Base-by-base conservation (phyloP, 768 basidiomycete genomes). In the Basidioascus undulatus region DNA sequence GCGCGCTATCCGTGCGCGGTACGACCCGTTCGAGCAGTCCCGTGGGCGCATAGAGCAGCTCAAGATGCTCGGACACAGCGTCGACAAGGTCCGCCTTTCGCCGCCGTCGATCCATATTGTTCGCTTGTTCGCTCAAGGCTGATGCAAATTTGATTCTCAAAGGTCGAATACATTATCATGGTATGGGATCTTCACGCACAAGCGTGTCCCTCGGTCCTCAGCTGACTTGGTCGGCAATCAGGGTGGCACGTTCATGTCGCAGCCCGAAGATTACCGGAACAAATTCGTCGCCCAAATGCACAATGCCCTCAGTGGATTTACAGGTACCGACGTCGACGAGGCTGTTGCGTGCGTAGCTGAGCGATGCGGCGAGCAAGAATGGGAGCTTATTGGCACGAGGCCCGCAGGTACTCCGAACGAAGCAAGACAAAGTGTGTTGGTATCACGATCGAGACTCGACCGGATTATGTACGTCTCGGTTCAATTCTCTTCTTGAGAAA, bases 171-270 rank as follows among this genome's bases (percentile, higher is more conserved):
- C 50, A 94, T 92, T 48, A 68, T 89, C 46, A 94, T 94, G n/a
- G n/a, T n/a, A n/a, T n/a, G n/a, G n/a, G n/a, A n/a, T n/a, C n/a
- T n/a, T n/a, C n/a, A n/a, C n/a, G n/a, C n/a, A n/a, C n/a, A n/a
- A n/a, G n/a, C n/a, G n/a, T n/a, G n/a, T 20, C 30, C 34, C 13
- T 4, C 1, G 12, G 15, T 6, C 6, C 31, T 20, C 13, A 24
- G 23, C 45, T 44, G 46, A 44, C 42, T 43, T 44, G 26, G 44
- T 47, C 40, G 47, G 44, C 32, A 35, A 48, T 34, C 52, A 52
- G 92, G 92, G 92, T 19, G 92, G 92, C 34, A 98, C 92, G 10
- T 98, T 98, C 59, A 94, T 98, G 86, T 94, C 87, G 54, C 89
- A 94, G 78, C 80, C 87, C 28, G 86, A 96, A 57, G 81, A 84